Evolutionary conservation across 164 flowering plant genomes (phyloP).

Genomic region (Liquidambar formosana): DNA sequence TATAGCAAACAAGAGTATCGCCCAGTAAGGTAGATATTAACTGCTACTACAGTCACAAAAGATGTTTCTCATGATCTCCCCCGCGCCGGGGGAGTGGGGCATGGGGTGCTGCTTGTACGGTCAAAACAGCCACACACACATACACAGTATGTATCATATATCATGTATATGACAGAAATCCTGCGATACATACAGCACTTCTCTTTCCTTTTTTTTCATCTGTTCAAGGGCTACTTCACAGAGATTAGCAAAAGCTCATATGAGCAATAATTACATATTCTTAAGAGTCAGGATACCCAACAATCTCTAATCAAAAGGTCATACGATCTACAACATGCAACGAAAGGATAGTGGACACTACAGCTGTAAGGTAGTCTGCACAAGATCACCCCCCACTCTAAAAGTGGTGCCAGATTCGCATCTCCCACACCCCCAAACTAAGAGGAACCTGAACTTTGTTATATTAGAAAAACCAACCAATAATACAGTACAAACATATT

Average conservation of each 20-base stretch:
- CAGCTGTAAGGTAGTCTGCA: background rate
- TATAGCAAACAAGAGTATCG: too few relatives aligned
- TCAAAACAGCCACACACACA: too few relatives aligned
- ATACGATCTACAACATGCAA: background rate
- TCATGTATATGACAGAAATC: too few relatives aligned
- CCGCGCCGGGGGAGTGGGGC: too few relatives aligned
- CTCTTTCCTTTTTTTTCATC: too few relatives aligned
- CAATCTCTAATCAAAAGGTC: background rate
- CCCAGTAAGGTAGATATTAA: too few relatives aligned
- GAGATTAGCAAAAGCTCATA: background rate
- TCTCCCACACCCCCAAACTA: background rate
- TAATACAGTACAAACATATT: background rate
- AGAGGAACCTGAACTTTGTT: background rate
- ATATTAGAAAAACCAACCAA: background rate
- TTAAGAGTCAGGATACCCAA: background rate
- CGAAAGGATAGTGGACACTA: background rate
- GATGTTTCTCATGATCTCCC: too few relatives aligned
- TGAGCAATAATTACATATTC: background rate
- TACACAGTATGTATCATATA: too few relatives aligned
- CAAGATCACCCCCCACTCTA: background rate
- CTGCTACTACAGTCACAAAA: too few relatives aligned
- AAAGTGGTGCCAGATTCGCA: background rate
- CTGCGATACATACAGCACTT: too few relatives aligned
- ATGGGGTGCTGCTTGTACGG: too few relatives aligned
- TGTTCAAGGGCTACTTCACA: background rate